A percentile compares a stretch with the other conserved stretches of the same genome.
Evolutionary conservation across 2,329 filamentous ascomycete genomes (phyloP).

Genomic region (Curvularia sp.): DNA sequence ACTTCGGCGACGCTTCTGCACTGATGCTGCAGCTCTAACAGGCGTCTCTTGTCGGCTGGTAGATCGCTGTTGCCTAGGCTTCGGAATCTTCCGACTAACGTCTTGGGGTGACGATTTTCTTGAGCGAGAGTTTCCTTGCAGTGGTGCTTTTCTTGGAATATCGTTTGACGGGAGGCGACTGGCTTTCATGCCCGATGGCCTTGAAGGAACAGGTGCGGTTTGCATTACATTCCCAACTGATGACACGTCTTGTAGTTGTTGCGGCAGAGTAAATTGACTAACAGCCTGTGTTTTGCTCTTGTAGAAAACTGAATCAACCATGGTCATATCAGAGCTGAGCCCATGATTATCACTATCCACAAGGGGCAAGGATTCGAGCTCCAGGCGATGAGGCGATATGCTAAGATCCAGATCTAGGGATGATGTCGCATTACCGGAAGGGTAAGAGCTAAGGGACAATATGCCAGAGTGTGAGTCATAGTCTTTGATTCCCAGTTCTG

Average conservation of each 20-base stretch:
- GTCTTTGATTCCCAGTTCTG: neutral
- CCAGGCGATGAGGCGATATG: neutral
- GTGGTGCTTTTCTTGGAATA: constrained; percentile 11
- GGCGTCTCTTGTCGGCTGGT: neutral
- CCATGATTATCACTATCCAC: neutral
- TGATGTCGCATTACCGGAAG: neutral
- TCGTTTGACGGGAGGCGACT: constrained; percentile 4
- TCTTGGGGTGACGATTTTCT: neutral
- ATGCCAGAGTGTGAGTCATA: neutral
- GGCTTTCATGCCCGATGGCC: neutral
- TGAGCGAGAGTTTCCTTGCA: neutral
- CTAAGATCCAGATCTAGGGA: neutral
- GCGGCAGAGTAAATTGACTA: neutral
- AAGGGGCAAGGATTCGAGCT: neutral
- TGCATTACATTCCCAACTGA: neutral
- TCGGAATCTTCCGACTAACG: neutral
- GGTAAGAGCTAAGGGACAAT: neutral
- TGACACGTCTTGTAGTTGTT: neutral
- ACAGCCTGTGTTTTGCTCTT: neutral
- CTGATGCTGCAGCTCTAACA: neutral
- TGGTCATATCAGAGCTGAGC: neutral
- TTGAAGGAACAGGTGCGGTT: neutral
- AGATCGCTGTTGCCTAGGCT: neutral
- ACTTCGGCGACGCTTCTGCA: neutral
- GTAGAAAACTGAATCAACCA: neutral